Evolutionary conservation across 495 filamentous ascomycete species (phyloP), one percentile per base, ranked within the genome.

Genomic region (Choiromyces venosus): DNA sequence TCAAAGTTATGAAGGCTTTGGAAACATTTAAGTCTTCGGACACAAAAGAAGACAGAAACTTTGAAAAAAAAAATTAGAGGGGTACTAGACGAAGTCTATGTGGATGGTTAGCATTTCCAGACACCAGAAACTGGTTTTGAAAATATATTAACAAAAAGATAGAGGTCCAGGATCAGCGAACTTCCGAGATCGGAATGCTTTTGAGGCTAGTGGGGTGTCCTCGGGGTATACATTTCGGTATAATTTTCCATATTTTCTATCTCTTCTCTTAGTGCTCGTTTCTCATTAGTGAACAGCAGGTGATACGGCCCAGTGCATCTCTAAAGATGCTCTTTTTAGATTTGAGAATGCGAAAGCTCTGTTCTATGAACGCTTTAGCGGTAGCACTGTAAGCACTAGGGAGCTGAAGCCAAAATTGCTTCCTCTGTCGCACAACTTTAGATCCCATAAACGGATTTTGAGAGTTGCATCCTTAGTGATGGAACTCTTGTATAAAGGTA

Each of bases 221-320:
- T 25, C 75, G 83, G 21, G 84, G 81, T 1, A 82, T 85, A 69
- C 84, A 85, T 72, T 81, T 84, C n/a, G n/a, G n/a, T n/a, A n/a
- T n/a, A n/a, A n/a, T n/a, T n/a, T n/a, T n/a, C n/a, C n/a, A n/a
- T n/a, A n/a, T n/a, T n/a, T n/a, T n/a, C n/a, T n/a, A n/a, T n/a
- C n/a, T 21, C 35, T 5, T 18, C 35, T 46, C 2, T 19, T 61
- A 14, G n/a, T 37, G n/a, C 16, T 65, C 21, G n/a, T 36, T 35
- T 67, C 7, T 70, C 25, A 64, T 14, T 3, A 4, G 37, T 35
- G 10, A 56, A 35, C 18, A 83, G 83, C 84, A 6, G 84, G 84
- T 0, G 84, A 86, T 66, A 85, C 83, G 0, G 84, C 84, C 0
- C 84, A 86, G 74, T 82, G 82, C 14, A 85, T 86, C 37, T 85